These are phyloP conservation scores for Penicillium angulare DNA, from an alignment of 495 filamentous ascomycete species.

Conservation along the genomic window DNA sequence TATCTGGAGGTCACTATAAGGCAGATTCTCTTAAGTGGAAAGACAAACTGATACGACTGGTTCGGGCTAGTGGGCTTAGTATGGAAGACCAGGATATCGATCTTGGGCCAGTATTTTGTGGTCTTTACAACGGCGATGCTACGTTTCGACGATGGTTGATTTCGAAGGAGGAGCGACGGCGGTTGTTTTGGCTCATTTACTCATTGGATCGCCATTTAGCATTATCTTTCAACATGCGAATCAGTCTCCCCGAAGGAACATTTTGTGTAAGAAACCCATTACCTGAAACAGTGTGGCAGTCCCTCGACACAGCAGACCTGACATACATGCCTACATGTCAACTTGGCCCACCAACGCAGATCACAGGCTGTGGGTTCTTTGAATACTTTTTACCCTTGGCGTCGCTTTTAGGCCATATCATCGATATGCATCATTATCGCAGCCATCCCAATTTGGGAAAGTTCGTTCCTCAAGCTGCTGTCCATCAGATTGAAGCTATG, in stretches of 20 bases:
- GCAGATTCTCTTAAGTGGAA: constrained; percentile 33
- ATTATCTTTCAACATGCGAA: constrained; percentile 48
- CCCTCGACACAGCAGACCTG: constrained; percentile 24
- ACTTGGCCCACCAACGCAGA: constrained; percentile 25
- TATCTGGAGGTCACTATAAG: constrained; percentile 34
- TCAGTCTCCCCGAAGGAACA: constrained; percentile 47
- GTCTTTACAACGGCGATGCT: constrained; percentile 17
- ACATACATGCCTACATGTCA: constrained; percentile 22
- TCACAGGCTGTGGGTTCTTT: constrained; percentile 51
- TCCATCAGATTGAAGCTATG: constrained; percentile 16
- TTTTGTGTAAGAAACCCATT: constrained; percentile 36
- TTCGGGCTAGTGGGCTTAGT: constrained; percentile 25
- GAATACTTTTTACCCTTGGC: constrained; percentile 82
- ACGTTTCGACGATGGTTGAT: constrained; percentile 17
- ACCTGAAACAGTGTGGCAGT: constrained; percentile 32
- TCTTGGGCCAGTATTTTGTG: constrained; percentile 17
- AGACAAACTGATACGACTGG: constrained; percentile 27
- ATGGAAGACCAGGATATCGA: constrained; percentile 26
- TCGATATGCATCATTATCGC: constrained; percentile 73
- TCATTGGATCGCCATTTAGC: constrained; percentile 50
- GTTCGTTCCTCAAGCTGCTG: constrained; percentile 14
- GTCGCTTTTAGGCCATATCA: constrained; percentile 79
- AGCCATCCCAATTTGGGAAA: constrained; percentile 71
- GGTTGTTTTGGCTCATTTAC: constrained; percentile 53
- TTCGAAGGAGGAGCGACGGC: constrained; percentile 44